A percentile compares a stretch with the other conserved stretches of the same genome.
phyloP scores from a whole-genome alignment of 2,329 filamentous ascomycete species.

The Aspergillus phoenicis region DNA sequence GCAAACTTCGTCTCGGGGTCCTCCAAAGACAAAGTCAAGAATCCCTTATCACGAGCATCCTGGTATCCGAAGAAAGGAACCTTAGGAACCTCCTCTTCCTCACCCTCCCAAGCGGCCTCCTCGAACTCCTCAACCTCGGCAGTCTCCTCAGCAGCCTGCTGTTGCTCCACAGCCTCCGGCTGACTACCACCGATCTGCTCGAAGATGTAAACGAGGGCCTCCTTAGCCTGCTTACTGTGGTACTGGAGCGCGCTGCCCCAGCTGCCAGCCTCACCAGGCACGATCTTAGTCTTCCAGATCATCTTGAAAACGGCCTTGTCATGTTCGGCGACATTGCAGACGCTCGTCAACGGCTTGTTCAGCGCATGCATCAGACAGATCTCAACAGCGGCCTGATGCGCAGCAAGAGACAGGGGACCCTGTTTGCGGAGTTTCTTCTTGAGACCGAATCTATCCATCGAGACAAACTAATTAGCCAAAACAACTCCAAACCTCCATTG shows the following conservation, averaged over 20 bases:
- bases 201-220: slow-evolving; percentile 39
- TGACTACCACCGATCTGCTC: slow-evolving; percentile 36
- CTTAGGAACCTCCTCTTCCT: slow-evolving; percentile 23
- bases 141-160: slow-evolving; percentile 9
- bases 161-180: slow-evolving; percentile 13
- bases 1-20: slow-evolving; percentile 70
- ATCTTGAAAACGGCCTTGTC: slow-evolving; percentile 34
- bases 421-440: slow-evolving; percentile 37
- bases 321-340: slow-evolving; percentile 38
- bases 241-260: slow-evolving; percentile 36
- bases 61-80: slow-evolving; percentile 27
- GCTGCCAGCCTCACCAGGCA: slow-evolving; percentile 24
- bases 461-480: too few species aligned
- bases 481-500: too few species aligned
- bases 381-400: slow-evolving; percentile 62
- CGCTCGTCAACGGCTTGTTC: slow-evolving; percentile 39
- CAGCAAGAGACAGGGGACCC: slow-evolving; percentile 43
- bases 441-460: slow-evolving; percentile 37
- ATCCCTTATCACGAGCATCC: slow-evolving; percentile 49
- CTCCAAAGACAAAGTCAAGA: slow-evolving; percentile 60
- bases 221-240: slow-evolving; percentile 33
- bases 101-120: slow-evolving; percentile 16
- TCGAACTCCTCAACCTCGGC: slow-evolving; percentile 17
- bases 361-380: slow-evolving; percentile 53
- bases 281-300: slow-evolving; percentile 36